Evolutionary conservation across 805 yeast species (phyloP).

Genomic region (Schwanniomyces yamadae): DNA sequence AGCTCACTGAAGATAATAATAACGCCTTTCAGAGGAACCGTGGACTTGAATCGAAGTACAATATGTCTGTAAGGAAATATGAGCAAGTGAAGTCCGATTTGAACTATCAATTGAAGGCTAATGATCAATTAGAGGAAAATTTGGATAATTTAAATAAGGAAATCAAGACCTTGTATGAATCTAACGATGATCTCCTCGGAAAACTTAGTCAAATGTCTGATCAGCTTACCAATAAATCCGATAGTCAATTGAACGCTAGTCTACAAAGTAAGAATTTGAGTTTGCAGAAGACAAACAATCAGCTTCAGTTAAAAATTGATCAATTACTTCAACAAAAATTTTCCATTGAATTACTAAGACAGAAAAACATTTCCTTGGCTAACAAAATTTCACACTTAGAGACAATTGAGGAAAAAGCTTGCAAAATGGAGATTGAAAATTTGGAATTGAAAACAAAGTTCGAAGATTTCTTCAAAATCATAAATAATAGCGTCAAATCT

Average conservation of each 20-base stretch:
- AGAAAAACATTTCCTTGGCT: constrained; percentile 48
- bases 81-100: constrained; percentile 37
- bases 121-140: constrained; percentile 40
- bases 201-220: constrained; percentile 17
- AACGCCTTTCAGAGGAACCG: constrained; percentile 14
- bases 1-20: constrained; percentile 9
- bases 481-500: constrained; percentile 28
- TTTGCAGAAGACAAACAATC: constrained; percentile 49
- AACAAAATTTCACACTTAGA: constrained; percentile 40
- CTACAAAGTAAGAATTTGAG: constrained; percentile 30
- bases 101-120: constrained; percentile 30
- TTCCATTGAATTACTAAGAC: constrained; percentile 52
- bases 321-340: constrained; percentile 48
- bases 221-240: constrained; percentile 6
- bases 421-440: constrained; percentile 51
- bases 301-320: constrained; percentile 53
- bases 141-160: constrained; percentile 25
- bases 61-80: constrained; percentile 22
- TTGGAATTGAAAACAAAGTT: constrained; percentile 46
- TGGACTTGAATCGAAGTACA: constrained; percentile 16
- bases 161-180: constrained; percentile 14
- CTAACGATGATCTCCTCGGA: constrained; percentile 30
- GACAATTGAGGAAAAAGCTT: constrained; percentile 42
- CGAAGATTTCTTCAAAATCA: constrained; percentile 45
- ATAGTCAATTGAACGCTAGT: constrained; percentile 12